Base-by-base conservation (phyloP, 176 grass and related monocot genomes). In the Carex myosuroides region DNA sequence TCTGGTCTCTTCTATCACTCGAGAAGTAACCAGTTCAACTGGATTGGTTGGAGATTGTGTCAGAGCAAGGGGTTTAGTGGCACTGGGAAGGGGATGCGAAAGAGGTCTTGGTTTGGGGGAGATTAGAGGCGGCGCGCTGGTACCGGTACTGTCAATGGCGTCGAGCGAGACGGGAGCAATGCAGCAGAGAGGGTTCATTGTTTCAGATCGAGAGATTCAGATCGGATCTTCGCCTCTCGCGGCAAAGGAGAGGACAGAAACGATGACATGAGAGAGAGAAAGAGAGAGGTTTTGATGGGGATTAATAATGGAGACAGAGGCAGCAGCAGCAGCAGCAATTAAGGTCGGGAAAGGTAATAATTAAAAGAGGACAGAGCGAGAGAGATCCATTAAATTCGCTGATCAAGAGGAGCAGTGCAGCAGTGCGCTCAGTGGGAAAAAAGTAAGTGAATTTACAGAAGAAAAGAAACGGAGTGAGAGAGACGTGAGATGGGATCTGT, bases 141-240 rank as follows among this genome's bases (percentile, higher is more conserved):
- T 55, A 65, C 56, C 37, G 56, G 87, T 84, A 16, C 79, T 81
- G 26, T 75, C 87, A 39, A 83, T 81, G 54, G 83, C 80, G 74
- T 95, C 93, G 17, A 95, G 87, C 7, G 90, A 92, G n/a, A 95
- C 90, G 42, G 93, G 88, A 52, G 93, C 93, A 89, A 95, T 95
- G 88, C 93, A 95, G 78, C 93, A 95, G 62, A 95, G 89, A 48
- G 93, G 93, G 75, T 92, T 95, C 93, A 95, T 95, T 8, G 64
- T 42, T 22, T 50, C 14, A 73, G 68, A 69, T 75, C 35, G 74
- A 69, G 59, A 16, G 64, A 41, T 79, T 61, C 33, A 42, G 75
- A 85, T 83, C 60, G 81, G 85, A 87, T 81, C 72, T 78, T 78
- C 24, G 26, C 70, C 21, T 55, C 52, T 76, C 0, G 22, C 8